Evolutionary conservation across 805 yeast species (phyloP), one percentile per base, ranked within the genome.

Genomic region (Ogataea parapolymorpha): DNA sequence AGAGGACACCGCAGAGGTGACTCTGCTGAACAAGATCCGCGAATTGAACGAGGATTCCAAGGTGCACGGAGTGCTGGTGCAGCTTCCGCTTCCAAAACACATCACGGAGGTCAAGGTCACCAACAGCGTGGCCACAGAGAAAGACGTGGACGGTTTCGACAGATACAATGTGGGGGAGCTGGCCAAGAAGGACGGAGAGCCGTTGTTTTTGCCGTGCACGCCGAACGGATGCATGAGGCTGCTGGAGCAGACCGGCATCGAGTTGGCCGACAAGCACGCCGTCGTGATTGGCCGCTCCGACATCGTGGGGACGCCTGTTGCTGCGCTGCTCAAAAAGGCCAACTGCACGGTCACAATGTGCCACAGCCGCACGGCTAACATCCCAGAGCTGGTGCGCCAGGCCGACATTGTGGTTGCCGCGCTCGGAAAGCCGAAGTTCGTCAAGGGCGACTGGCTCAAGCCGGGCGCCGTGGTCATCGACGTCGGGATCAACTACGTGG

Each of bases 91-190:
- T 37, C 95, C 95, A 26, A 61, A 64, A 11, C 89, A 82, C 55
- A 66, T 85, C 43, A 75, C 82, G 58, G 89, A 84, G 62, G 72
- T 81, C 28, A 69, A 66, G 48, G 70, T 85, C 49, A 84, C 93
- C 29, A 75, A 77, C 55, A 73, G 83, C 27, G 91, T 85, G 16
- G 61, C 69, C 24, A 75, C 79, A 27, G 70, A 71, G 37, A 85
- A 85, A 58, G 95, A 85, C 55, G 91, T 85, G 27, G 95, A 85
- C 61, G 95, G 95, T 1, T 84, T 85, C 55, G 86, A 85, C 40
- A 81, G 86, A 42, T 77, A 62, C 66, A 85, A 85, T 59, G 80
- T 82, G 29, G 93, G 93, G 42, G 90, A 84, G 57, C 69, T 85
- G 50, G 72, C 83, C 50, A 85, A 85, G 58, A 80, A 75, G 59